Percentiles rank a stretch among this genome's conserved stretches.
Conservation (phyloP, 345 rosid genomes). For the Zanthoxylum bungeanum region DNA sequence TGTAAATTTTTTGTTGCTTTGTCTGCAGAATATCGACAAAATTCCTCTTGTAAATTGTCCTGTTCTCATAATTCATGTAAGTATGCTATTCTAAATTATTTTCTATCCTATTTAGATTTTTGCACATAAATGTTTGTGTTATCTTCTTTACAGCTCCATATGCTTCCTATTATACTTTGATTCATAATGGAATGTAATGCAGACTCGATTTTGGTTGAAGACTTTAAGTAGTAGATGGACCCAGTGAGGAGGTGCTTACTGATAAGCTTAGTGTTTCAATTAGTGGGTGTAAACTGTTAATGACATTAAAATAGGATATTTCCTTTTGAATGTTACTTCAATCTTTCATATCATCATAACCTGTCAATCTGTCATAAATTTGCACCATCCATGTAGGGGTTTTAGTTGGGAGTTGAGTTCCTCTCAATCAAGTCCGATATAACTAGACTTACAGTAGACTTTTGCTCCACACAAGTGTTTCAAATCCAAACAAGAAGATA, state of each 20-base stretch:
- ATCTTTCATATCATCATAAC: background rate
- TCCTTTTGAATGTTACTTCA: background rate
- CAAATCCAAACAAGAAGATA: constrained; percentile 25
- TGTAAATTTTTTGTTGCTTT: constrained; percentile 7
- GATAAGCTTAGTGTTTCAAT: background rate
- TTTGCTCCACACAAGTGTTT: constrained; percentile 17
- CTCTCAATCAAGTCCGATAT: constrained; percentile 14
- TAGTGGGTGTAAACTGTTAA: background rate
- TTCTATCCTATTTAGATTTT: background rate
- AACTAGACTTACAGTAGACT: constrained; percentile 10
- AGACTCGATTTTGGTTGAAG: background rate
- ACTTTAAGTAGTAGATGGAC: background rate
- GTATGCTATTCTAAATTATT: constrained; percentile 25
- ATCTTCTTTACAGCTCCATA: constrained; percentile 1
- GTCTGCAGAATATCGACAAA: constrained; percentile 89
- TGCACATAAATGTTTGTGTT: background rate
- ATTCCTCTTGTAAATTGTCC: constrained; percentile 92
- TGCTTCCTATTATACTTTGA: background rate
- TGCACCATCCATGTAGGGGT: background rate
- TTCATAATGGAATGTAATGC: background rate
- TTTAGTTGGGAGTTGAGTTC: constrained; percentile 11
- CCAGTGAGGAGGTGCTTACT: background rate
- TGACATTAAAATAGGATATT: background rate
- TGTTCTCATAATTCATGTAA: constrained; percentile 91
- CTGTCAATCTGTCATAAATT: background rate